These are phyloP conservation scores for Carnegiea gigantea DNA, from an alignment of 179 eudicot species.

Conservation along the genomic window DNA sequence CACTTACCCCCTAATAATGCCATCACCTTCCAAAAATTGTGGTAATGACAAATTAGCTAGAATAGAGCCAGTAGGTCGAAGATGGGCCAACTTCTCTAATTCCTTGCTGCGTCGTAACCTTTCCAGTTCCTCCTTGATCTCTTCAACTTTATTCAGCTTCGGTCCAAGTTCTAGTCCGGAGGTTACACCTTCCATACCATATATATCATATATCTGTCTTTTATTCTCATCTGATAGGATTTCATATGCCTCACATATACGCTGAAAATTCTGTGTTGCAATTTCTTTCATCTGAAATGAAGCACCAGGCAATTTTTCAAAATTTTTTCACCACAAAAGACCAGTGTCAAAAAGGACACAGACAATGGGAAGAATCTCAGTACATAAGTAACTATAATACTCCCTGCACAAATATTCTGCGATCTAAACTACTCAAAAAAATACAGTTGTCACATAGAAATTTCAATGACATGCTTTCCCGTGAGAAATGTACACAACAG, in stretches of 20 bases:
- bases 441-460: background rate
- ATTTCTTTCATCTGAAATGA: conserved; percentile 82
- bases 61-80: conserved; percentile 75
- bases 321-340: conserved; percentile 12
- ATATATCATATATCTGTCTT: conserved; percentile 92
- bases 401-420: background rate
- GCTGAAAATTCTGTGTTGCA: conserved; percentile 94
- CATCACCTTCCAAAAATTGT: conserved; percentile 69
- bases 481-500: background rate
- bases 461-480: background rate
- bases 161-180: conserved; percentile 96
- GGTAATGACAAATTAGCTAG: conserved; percentile 84
- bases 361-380: background rate
- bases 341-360: background rate
- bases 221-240: conserved; percentile 81
- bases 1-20: conserved; percentile 87
- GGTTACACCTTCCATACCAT: conserved; percentile 94
- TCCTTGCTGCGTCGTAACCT: conserved; percentile 61
- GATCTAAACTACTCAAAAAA: background rate
- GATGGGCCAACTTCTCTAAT: conserved; percentile 57
- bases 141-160: conserved; percentile 79
- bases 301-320: conserved; percentile 8
- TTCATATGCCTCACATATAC: conserved; percentile 98
- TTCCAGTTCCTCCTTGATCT: conserved; percentile 93
- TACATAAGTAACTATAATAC: background rate